Conservation (phyloP, 2,329 filamentous ascomycete genomes). For the Cyphellophora europaea region DNA sequence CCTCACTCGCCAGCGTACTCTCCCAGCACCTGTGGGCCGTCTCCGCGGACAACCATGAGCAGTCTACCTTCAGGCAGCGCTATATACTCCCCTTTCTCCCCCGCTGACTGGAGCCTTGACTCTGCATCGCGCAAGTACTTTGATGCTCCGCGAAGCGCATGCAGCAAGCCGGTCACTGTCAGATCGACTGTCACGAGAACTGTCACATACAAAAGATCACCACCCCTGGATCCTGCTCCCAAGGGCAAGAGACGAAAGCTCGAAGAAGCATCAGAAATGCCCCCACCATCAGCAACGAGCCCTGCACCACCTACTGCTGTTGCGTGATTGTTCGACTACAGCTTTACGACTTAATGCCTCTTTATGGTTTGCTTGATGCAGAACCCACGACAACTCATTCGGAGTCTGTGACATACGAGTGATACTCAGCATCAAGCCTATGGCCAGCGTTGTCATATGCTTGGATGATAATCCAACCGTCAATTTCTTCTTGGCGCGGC, state of each 20-base stretch:
- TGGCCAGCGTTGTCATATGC: no score
- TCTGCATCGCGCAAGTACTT: slow-evolving; percentile 55
- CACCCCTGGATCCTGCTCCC: slow-evolving; percentile 73
- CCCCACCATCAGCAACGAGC: slow-evolving; percentile 9
- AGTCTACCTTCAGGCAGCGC: slow-evolving; percentile 27
- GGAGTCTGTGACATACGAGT: neutral
- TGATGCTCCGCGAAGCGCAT: slow-evolving; percentile 52
- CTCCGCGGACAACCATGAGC: slow-evolving; percentile 54
- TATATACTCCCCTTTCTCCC: slow-evolving; percentile 66
- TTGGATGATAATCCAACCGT: neutral
- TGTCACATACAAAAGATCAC: slow-evolving; percentile 71
- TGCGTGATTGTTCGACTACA: neutral
- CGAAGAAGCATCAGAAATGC: slow-evolving; percentile 11
- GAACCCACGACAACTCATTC: neutral
- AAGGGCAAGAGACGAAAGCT: slow-evolving; percentile 86
- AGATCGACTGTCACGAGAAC: slow-evolving; percentile 90
- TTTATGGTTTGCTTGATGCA: slow-evolving; percentile 2
- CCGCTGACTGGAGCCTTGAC: slow-evolving; percentile 64
- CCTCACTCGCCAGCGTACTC: slow-evolving; percentile 67
- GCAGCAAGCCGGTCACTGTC: slow-evolving; percentile 58
- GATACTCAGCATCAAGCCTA: neutral
- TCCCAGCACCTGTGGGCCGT: slow-evolving; percentile 45
- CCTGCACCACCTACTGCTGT: neutral
- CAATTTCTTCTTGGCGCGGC: slow-evolving; percentile 1
- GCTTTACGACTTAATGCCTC: neutral